Percentiles rank a stretch among this genome's conserved stretches.
Conservation (phyloP, 129 eudicot genomes). For the Gnaphalium uliginosum region DNA sequence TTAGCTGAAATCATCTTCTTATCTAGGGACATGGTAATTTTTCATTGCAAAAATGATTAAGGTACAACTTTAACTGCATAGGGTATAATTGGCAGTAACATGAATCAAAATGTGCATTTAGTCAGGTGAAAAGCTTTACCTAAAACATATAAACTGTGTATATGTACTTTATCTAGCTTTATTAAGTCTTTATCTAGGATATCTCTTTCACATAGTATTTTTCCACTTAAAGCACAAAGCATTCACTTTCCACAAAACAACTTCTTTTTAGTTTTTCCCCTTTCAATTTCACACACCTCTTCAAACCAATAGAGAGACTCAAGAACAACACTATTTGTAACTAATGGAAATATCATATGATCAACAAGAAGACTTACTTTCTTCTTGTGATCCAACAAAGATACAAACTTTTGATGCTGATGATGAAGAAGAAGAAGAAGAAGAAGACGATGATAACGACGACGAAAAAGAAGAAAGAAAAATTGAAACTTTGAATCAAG, state of each 20-base stretch:
- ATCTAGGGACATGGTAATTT: not conserved
- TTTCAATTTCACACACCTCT: constrained; percentile 35
- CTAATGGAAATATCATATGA: constrained; percentile 28
- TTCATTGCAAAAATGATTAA: constrained; percentile 22
- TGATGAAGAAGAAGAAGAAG: constrained; percentile 7
- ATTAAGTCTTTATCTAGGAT: constrained; percentile 30
- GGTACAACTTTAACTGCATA: constrained; percentile 21
- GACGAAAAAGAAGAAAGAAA: constrained; percentile 21
- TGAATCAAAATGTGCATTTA: constrained; percentile 15
- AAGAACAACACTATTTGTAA: not conserved
- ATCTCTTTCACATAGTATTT: constrained; percentile 37
- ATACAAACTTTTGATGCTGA: constrained; percentile 5
- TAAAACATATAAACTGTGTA: constrained; percentile 20
- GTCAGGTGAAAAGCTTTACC: constrained; percentile 45
- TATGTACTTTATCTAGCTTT: constrained; percentile 30
- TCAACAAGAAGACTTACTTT: constrained; percentile 11
- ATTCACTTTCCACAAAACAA: constrained; percentile 32
- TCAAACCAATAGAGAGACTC: constrained; percentile 12
- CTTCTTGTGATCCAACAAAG: constrained; percentile 32
- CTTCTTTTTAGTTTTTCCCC: constrained; percentile 36
- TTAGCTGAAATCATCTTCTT: not conserved
- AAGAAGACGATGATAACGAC: constrained; percentile 3
- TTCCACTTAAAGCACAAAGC: constrained; percentile 47
- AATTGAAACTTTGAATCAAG: constrained; percentile 29
- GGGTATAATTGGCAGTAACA: constrained; percentile 19